Evolutionary conservation across 2,329 filamentous ascomycete species (phyloP), one percentile per base, ranked within the genome.

Genomic region (Penicillium brasilianum): DNA sequence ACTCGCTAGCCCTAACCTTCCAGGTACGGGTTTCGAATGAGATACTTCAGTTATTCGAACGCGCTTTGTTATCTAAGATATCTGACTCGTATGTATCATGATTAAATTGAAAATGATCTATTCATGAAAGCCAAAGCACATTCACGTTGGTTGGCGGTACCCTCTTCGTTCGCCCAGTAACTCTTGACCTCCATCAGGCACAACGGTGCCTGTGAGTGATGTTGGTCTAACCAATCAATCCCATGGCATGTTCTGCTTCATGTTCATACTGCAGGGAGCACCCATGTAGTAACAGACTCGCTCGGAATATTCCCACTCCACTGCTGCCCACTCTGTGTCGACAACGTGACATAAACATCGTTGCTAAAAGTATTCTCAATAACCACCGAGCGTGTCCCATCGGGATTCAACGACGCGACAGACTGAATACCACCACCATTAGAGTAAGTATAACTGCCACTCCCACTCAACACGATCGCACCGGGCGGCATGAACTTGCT

Each of bases 291-390:
- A 16, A 74, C 69, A 20, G 71, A 72, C 46, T 69, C 64, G 50
- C 62, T 66, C 0, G 71, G 71, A 49, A 73, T 58, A 50, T 69
- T 71, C 9, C 72, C 72, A 16, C 69, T 72, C 72, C 72, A 74
- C 14, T 66, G 55, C 51, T 70, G 61, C 3, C 68, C 68, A 43
- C 63, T 71, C 18, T 64, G 58, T 1, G 58, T 65, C 3, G 66
- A 59, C 1, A 74, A 52, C 18, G 66, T 67, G n/a, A 83, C 71
- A 57, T 80, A 82, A 36, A 83, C 62, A 48, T 82, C 80, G 30
- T 82, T 79, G 20, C 67, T 68, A 60, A 82, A 83, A 7, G 75
- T 79, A 68, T 84, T 84, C 69, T 82, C 77, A 46, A 82, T 76
- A 13, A 83, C 79, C 2, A 84, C 77, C 0, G 79, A 79, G 13